Percentiles rank a stretch among this genome's conserved stretches.
Evolutionary conservation across 2,329 filamentous ascomycete species (phyloP).

Genomic region (Apiospora pterosperma): DNA sequence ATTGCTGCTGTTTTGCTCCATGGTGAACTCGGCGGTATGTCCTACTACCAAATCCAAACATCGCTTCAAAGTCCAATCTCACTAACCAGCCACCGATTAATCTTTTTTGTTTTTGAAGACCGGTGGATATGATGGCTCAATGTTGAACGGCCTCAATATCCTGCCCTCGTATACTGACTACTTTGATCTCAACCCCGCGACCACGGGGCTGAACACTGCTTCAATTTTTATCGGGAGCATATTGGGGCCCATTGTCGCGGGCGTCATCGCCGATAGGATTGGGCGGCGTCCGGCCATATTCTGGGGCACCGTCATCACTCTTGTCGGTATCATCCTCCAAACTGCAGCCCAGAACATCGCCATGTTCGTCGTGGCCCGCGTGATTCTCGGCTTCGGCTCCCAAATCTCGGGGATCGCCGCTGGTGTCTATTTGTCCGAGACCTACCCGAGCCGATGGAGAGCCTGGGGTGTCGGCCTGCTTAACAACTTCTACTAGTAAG

Average conservation of each 20-base stretch:
- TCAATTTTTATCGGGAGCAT: constrained; percentile 51
- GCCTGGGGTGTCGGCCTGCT: constrained; percentile 24
- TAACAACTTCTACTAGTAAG: constrained; percentile 26
- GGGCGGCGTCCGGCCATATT: constrained; percentile 42
- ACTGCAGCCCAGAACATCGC: constrained; percentile 46
- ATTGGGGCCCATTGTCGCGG: constrained; percentile 40
- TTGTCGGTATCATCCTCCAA: constrained; percentile 44
- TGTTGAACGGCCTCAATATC: constrained; percentile 57
- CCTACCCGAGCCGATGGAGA: constrained; percentile 41
- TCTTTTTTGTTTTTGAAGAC: not conserved
- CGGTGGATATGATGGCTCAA: constrained; percentile 43
- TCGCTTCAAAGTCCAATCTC: not conserved
- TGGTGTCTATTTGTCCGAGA: constrained; percentile 47
- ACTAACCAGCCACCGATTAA: not conserved
- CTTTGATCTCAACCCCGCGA: constrained; percentile 50
- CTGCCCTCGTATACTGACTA: constrained; percentile 53
- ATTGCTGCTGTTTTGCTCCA: constrained; percentile 40
- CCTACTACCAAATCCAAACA: constrained; percentile 12
- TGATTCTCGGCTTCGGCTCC: constrained; percentile 44
- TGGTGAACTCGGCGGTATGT: constrained; percentile 39
- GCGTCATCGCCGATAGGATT: constrained; percentile 36
- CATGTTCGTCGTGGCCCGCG: constrained; percentile 46
- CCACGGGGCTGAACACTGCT: constrained; percentile 52
- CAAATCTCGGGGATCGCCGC: constrained; percentile 38
- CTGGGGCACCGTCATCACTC: constrained; percentile 34